Conservation (phyloP, 2,329 filamentous ascomycete species). For the Hymenoscyphus repandus region DNA sequence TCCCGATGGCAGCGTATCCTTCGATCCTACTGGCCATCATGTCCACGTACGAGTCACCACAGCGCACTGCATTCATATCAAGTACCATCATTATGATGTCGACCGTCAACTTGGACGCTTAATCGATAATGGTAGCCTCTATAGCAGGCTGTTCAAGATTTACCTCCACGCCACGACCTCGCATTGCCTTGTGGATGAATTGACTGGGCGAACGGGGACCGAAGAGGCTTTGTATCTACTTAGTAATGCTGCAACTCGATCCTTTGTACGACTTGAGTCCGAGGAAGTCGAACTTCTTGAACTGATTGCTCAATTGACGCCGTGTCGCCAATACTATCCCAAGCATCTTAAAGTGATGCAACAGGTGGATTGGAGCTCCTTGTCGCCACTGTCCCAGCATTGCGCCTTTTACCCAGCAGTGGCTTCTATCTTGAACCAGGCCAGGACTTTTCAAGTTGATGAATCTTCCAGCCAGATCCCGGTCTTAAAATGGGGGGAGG, state of each 20-base stretch:
- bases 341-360: constrained; percentile 41
- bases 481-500: too few species aligned
- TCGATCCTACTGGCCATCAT: constrained; percentile 27
- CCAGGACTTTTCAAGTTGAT: constrained; percentile 10
- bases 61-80: constrained; percentile 5
- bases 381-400: constrained; percentile 43
- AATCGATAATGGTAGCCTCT: constrained; percentile 39
- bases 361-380: constrained; percentile 36
- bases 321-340: constrained; percentile 42
- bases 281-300: constrained; percentile 34
- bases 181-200: constrained; percentile 34
- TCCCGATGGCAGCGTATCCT: constrained; percentile 39
- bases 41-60: constrained; percentile 16
- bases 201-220: constrained; percentile 42
- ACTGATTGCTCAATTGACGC: constrained; percentile 38
- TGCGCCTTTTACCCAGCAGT: constrained; percentile 36
- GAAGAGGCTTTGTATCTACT: constrained; percentile 48
- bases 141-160: constrained; percentile 42
- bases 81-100: constrained; percentile 42
- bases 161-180: constrained; percentile 53
- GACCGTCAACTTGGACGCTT: constrained; percentile 46
- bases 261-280: constrained; percentile 37
- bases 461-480: not conserved
- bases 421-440: constrained; percentile 33
- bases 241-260: constrained; percentile 42